These are phyloP conservation scores for Zhuliangozyma parablackwelliae DNA, from an alignment of 1,139 yeast species.

Conservation along the genomic window DNA sequence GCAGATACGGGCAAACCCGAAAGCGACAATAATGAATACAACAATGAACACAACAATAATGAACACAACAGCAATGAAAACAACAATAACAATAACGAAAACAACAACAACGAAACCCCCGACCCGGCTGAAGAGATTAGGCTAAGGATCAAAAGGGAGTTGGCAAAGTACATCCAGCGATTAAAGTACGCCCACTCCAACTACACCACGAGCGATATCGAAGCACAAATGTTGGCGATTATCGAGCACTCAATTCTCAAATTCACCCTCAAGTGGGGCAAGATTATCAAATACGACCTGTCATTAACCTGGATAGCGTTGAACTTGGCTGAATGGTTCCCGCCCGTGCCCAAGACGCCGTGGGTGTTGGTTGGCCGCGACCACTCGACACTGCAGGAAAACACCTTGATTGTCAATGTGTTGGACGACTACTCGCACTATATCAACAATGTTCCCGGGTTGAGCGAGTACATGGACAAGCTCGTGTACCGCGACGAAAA, in stretches of 20 bases:
- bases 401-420: constrained; percentile 32
- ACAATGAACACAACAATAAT: constrained; percentile 5
- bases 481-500: constrained; percentile 23
- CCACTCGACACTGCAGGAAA: constrained; percentile 16
- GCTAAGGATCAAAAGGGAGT: constrained; percentile 43
- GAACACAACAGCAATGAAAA: constrained; percentile 3
- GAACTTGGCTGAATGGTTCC: constrained; percentile 87
- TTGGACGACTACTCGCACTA: constrained; percentile 48
- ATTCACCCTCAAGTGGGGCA: constrained; percentile 77
- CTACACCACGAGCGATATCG: constrained; percentile 29
- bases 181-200: constrained; percentile 18
- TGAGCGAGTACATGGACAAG: constrained; percentile 21
- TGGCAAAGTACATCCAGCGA: constrained; percentile 50
- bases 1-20: constrained; percentile 6
- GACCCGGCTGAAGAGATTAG: constrained; percentile 22
- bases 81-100: constrained; percentile 6
- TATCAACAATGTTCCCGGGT: constrained; percentile 30
- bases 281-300: constrained; percentile 69
- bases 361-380: constrained; percentile 46
- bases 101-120: constrained; percentile 1
- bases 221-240: constrained; percentile 49
- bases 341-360: constrained; percentile 49
- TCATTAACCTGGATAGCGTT: constrained; percentile 86
- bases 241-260: constrained; percentile 59
- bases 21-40: constrained; percentile 6